A percentile compares a stretch with the other conserved stretches of the same genome.
These are phyloP conservation scores for Apiospora koreana DNA, from an alignment of 2,329 filamentous ascomycete species.

Conservation along the genomic window DNA sequence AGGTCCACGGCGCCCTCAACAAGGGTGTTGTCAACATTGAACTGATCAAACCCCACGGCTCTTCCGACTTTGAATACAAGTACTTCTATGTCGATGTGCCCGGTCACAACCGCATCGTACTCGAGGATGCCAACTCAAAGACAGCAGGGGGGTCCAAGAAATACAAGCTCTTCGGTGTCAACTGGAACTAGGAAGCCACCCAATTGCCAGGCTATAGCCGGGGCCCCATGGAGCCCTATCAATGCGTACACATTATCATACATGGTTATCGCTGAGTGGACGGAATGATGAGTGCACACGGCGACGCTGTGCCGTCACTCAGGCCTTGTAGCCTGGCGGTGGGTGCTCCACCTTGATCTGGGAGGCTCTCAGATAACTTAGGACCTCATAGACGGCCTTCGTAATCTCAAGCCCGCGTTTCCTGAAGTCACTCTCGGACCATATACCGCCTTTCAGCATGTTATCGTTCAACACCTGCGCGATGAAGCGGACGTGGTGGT, in stretches of 20 bases:
- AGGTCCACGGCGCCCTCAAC: constrained; percentile 77
- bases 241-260: neutral
- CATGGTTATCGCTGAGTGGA: neutral
- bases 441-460: constrained; percentile 31
- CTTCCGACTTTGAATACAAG: constrained; percentile 73
- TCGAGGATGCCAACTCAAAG: constrained; percentile 60
- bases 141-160: constrained; percentile 39
- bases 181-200: constrained; percentile 46
- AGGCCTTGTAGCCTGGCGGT: constrained; percentile 30
- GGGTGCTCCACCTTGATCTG: constrained; percentile 20
- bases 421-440: constrained; percentile 34
- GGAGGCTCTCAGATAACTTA: constrained; percentile 34
- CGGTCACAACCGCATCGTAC: constrained; percentile 65
- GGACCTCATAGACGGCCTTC: constrained; percentile 38
- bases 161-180: constrained; percentile 63
- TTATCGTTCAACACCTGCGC: constrained; percentile 37
- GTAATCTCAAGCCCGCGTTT: constrained; percentile 32
- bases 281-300: constrained; percentile 14
- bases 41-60: constrained; percentile 67
- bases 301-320: constrained; percentile 19
- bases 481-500: constrained; percentile 42
- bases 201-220: neutral
- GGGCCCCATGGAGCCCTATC: neutral
- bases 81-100: constrained; percentile 79
- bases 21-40: constrained; percentile 76